phyloP scores from a whole-genome alignment of 352 stramenopile species.

The Thalassiosira exigua region DNA sequence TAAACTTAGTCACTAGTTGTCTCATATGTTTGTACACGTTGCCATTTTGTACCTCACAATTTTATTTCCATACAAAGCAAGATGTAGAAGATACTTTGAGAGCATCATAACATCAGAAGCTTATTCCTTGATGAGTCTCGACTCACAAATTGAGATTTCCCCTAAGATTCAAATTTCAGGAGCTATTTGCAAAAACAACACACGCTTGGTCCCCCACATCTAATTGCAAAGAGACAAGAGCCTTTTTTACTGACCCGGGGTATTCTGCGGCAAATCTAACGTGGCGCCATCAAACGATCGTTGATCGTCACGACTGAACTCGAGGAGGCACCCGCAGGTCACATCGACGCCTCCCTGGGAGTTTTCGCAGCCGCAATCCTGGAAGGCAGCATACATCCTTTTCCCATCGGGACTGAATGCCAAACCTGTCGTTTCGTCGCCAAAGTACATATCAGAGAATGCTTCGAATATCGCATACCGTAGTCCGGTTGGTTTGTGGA shows the following conservation, averaged over 20 bases:
- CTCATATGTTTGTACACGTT: too few relatives aligned
- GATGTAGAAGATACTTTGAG: too few relatives aligned
- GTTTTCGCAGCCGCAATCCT: slow-evolving; percentile 41
- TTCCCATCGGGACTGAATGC: slow-evolving; percentile 64
- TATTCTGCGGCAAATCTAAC: neutral
- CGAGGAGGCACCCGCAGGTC: slow-evolving; percentile 48
- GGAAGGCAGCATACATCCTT: slow-evolving; percentile 50
- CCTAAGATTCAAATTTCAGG: too few relatives aligned
- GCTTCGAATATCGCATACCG: slow-evolving; percentile 62
- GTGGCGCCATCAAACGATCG: slow-evolving; percentile 39
- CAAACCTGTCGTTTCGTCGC: slow-evolving; percentile 63
- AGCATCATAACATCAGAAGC: too few relatives aligned
- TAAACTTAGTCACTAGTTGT: too few relatives aligned
- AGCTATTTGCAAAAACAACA: too few relatives aligned
- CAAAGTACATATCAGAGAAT: slow-evolving; percentile 3
- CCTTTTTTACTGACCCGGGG: neutral
- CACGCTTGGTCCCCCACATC: too few relatives aligned
- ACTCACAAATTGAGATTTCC: too few relatives aligned
- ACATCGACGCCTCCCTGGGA: slow-evolving; percentile 18
- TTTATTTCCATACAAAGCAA: too few relatives aligned
- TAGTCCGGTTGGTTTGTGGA: neutral
- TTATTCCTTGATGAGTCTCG: too few relatives aligned
- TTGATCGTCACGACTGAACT: slow-evolving; percentile 44
- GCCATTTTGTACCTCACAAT: too few relatives aligned
- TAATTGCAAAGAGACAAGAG: too few relatives aligned